Conservation (phyloP, 179 eudicot species). For the Actinidia arguta region DNA sequence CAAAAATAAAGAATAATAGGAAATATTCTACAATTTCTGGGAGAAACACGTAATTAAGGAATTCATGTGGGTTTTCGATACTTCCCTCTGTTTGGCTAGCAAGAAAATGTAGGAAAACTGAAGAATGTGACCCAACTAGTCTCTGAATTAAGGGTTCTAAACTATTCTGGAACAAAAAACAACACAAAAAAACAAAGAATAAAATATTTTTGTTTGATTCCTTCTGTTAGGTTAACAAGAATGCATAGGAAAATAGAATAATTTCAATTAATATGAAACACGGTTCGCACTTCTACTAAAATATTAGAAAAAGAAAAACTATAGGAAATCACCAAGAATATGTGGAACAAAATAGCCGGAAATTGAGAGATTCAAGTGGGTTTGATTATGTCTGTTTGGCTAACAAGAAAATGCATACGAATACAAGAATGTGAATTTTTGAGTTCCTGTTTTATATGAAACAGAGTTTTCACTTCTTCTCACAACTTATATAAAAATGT, state of each 20-base stretch:
- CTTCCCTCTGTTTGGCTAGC: background rate
- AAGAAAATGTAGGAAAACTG: too few species aligned
- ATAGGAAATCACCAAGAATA: too few species aligned
- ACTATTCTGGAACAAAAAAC: too few species aligned
- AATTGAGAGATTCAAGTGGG: too few species aligned
- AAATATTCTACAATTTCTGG: background rate
- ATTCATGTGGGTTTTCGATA: background rate
- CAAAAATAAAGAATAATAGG: background rate
- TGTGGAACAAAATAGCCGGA: background rate
- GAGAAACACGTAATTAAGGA: too few species aligned
- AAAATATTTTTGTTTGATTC: background rate
- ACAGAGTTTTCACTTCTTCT: background rate
- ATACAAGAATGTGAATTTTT: background rate
- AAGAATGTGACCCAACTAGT: too few species aligned
- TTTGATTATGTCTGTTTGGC: too few species aligned
- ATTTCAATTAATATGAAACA: background rate
- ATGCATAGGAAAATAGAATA: background rate
- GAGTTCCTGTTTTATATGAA: background rate
- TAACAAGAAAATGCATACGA: too few species aligned
- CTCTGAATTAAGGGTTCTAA: too few species aligned
- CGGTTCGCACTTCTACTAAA: background rate
- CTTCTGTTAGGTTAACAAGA: background rate
- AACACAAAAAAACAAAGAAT: too few species aligned
- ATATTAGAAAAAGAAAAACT: background rate
- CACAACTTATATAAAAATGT: background rate